Conservation (phyloP, 805 yeast genomes). For the Candida manassasensis region DNA sequence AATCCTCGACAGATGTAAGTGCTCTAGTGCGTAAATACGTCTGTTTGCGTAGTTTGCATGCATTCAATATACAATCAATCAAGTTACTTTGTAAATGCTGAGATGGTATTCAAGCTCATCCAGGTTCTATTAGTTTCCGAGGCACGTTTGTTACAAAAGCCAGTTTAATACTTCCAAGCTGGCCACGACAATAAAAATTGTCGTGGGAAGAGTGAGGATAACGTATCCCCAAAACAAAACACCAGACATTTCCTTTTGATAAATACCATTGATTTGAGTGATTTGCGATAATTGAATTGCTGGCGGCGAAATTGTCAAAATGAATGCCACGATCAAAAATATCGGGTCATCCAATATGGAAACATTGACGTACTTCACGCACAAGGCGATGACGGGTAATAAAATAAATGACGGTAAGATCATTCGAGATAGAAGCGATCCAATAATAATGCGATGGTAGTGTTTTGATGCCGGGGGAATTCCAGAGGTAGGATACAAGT, state of each 20-base stretch:
- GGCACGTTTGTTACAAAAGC: too few relatives aligned
- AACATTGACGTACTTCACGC: constrained; percentile 58
- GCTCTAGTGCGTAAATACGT: too few relatives aligned
- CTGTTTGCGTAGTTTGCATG: too few relatives aligned
- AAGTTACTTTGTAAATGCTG: too few relatives aligned
- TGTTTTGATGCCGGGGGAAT: constrained; percentile 62
- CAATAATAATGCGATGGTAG: constrained; percentile 59
- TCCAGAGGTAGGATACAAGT: constrained; percentile 63
- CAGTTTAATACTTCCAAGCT: constrained; percentile 59
- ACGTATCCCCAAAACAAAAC: constrained; percentile 81
- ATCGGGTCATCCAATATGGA: constrained; percentile 80
- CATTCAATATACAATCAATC: too few relatives aligned
- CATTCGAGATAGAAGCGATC: constrained; percentile 73
- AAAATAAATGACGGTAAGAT: constrained; percentile 65
- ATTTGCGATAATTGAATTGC: constrained; percentile 81
- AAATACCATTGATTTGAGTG: constrained; percentile 69
- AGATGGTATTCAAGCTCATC: too few relatives aligned
- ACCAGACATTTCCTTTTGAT: constrained; percentile 79
- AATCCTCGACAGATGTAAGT: too few relatives aligned
- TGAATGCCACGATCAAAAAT: constrained; percentile 69
- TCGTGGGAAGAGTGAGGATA: constrained; percentile 68
- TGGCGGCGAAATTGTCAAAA: constrained; percentile 75
- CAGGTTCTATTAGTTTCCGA: too few relatives aligned
- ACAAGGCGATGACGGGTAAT: constrained; percentile 60
- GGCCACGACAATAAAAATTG: constrained; percentile 65